Base-by-base conservation (phyloP, 2,329 filamentous ascomycete species). In the Exserohilum rostratum region DNA sequence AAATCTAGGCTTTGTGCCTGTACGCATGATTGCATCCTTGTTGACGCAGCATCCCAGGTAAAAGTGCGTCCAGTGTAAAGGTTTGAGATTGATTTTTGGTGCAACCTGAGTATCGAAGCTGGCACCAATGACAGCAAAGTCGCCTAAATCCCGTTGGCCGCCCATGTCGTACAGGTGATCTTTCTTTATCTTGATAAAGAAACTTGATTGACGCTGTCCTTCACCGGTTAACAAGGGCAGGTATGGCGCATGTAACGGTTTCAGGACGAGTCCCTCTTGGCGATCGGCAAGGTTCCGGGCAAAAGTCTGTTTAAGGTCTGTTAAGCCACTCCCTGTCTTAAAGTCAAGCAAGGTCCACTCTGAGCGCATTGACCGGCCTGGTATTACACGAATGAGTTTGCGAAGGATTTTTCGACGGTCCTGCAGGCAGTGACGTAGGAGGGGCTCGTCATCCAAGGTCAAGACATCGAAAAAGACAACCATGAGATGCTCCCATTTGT, bases 181-280 rank as follows among this genome's bases (percentile, higher is more conserved):
- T 73, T 96, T 96, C 74, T 96, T 96, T 37, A 96, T 75, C 75
- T 96, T 96, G 67, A 96, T 90, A 70, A 86, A 89, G 52, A 78
- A 79, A 58, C 64, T 76, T 62, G 65, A 53, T 46, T 37, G 65
- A 64, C 40, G 61, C 65, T 68, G 53, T 42, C 63, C 52, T 65
- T 66, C 17, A 50, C 69, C 39, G 46, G 53, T 58, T 9, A 60
- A 55, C 39, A 74, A 49, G 12, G 76, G 65, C 58, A 96, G 90
- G 68, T 96, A 96, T 0, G 91, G 86, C 20, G 89, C 85, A 55
- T 91, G 87, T 27, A 79, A 80, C 0, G 89, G 86, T 73, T 96
- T 96, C 45, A 96, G 72, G 0, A 96, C 87, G 13, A 95, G 80
- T 0, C 93, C 93, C 77, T 97, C 93, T 68, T 86, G 87, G 27